These are phyloP conservation scores for Curvularia sp. DNA, from an alignment of 2,329 filamentous ascomycete species.

Conservation along the genomic window DNA sequence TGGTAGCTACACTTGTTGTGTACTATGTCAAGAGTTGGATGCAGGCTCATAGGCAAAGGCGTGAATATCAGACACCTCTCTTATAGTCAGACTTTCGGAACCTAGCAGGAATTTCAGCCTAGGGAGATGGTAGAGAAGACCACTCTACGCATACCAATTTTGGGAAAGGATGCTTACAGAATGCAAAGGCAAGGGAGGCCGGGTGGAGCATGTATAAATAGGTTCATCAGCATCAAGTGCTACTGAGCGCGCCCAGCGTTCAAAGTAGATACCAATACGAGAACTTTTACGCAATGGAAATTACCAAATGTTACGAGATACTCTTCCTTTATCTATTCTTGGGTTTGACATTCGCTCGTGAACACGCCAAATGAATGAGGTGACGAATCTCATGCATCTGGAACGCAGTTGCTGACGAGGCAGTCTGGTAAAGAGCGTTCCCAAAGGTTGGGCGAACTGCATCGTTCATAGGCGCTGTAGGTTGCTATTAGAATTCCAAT, in stretches of 20 bases:
- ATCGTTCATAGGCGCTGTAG: too few relatives aligned
- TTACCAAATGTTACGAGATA: not conserved
- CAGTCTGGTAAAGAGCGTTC: too few relatives aligned
- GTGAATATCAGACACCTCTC: not conserved
- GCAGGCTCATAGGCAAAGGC: not conserved
- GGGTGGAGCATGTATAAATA: not conserved
- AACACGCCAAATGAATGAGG: not conserved
- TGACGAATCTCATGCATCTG: not conserved
- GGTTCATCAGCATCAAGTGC: not conserved
- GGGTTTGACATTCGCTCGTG: not conserved
- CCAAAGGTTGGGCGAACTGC: too few relatives aligned
- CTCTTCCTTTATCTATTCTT: not conserved
- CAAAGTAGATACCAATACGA: not conserved
- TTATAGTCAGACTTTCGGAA: not conserved
- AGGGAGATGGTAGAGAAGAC: not conserved
- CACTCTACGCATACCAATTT: not conserved
- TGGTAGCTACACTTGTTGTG: not conserved
- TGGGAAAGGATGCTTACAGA: not conserved
- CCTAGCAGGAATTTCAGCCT: not conserved
- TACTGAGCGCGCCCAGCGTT: not conserved
- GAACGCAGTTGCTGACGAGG: too few relatives aligned
- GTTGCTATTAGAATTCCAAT: not conserved
- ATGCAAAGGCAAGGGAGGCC: not conserved
- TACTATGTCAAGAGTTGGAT: constrained; percentile 3
- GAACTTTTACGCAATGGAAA: not conserved